These are phyloP conservation scores for Tylopilus subfusipes DNA, from an alignment of 768 basidiomycete genomes.

Conservation along the genomic window DNA sequence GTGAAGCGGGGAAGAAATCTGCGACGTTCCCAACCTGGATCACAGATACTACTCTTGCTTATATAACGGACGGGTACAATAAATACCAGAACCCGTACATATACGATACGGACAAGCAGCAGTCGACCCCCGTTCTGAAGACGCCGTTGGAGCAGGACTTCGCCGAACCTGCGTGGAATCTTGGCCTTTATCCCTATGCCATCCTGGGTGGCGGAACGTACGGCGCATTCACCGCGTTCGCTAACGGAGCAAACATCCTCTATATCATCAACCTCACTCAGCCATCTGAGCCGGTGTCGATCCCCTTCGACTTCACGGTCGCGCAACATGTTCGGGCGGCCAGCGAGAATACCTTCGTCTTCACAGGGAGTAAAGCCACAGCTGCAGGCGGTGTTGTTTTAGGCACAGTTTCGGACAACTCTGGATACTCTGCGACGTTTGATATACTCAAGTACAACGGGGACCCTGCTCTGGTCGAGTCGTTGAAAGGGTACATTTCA, in stretches of 20 bases:
- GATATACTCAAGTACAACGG: slow-evolving; percentile 14
- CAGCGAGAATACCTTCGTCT: slow-evolving; percentile 4
- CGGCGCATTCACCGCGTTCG: slow-evolving; percentile 31
- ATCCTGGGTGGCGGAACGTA: slow-evolving; percentile 20
- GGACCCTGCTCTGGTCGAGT: neutral
- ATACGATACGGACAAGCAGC: slow-evolving; percentile 25
- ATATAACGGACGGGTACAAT: slow-evolving; percentile 53
- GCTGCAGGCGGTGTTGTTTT: slow-evolving; percentile 10
- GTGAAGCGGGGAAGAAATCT: slow-evolving; percentile 38
- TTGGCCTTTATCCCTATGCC: slow-evolving; percentile 19
- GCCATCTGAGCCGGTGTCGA: neutral
- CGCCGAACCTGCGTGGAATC: slow-evolving; percentile 13
- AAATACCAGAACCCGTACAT: slow-evolving; percentile 52
- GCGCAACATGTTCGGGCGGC: slow-evolving; percentile 12
- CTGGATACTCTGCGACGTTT: slow-evolving; percentile 1
- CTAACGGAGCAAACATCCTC: slow-evolving; percentile 30
- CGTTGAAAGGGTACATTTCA: slow-evolving; percentile 9
- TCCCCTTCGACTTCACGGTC: slow-evolving; percentile 9
- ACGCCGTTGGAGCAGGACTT: slow-evolving; percentile 23
- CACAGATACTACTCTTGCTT: slow-evolving; percentile 52
- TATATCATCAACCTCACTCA: slow-evolving; percentile 27
- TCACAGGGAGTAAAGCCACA: neutral
- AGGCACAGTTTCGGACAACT: slow-evolving; percentile 7
- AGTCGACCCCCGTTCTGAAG: slow-evolving; percentile 26
- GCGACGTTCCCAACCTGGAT: slow-evolving; percentile 34